Evolutionary conservation across 352 stramenopile species (phyloP), one percentile per base, ranked within the genome.

Genomic region (Pythium graminicola): DNA sequence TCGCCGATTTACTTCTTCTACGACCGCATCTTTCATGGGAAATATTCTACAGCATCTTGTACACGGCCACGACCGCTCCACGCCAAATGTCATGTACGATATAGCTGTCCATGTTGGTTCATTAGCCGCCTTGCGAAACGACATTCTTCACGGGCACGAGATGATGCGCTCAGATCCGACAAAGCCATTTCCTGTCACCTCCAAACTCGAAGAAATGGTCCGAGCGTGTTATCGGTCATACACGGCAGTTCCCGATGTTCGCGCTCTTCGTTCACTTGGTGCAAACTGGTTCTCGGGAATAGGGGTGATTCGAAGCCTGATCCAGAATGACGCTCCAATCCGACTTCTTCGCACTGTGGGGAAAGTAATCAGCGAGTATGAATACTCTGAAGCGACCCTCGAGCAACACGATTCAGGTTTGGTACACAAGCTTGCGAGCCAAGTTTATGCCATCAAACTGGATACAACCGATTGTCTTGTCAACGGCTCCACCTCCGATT

Each of bases 221-320:
- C 69, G 70, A 3, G 27, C 54, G 6, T 82, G 72, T 38, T 57
- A 76, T 28, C 70, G 63, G 3, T 65, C 64, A 1, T 70, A 85
- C 35, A 77, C 69, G 60, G 64, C 62, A 13, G 33, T 72, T 2
- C 69, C 50, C 29, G 69, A 63, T 38, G 70, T 43, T 24, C 56
- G 67, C 10, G 33, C 58, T 3, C 26, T 85, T 0, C 36, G 80
- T 36, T 66, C 72, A 4, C 55, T 56, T 27, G 74, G 76, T 3
- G 45, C 59, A 3, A 65, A 83, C 53, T 64, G 72, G 47, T 77
- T 85, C 39, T 51, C 67, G 1, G 63, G 60, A 38, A 19, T 87
- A 39, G 76, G 76, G 5, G 42, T 73, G 7, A 39, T 72, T 32
- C 47, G 70, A 7, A 50, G 53, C 6, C 54, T 87, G 13, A 16